phyloP scores from a whole-genome alignment of 139 green algal genomes.

The Pseudopediastrum boryanum region DNA sequence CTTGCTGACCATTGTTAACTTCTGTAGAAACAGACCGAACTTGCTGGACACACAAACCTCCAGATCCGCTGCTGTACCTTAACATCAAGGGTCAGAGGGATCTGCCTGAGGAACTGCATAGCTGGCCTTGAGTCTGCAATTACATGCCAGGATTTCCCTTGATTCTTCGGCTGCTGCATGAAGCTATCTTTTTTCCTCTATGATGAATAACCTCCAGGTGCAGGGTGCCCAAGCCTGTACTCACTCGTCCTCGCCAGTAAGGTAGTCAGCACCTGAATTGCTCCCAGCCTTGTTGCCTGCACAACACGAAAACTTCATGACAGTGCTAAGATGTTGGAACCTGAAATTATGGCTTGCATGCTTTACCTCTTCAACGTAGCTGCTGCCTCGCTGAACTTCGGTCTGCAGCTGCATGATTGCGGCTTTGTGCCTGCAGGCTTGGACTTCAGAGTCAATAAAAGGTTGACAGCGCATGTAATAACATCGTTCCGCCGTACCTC shows the following conservation, averaged over 20 bases:
- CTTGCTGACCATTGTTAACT: too few species aligned
- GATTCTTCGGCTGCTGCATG: too few species aligned
- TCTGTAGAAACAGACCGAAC: too few species aligned
- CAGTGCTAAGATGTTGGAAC: background rate
- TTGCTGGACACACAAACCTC: too few species aligned
- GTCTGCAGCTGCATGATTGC: slow-evolving; percentile 45
- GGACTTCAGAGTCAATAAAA: background rate
- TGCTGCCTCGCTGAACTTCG: slow-evolving; percentile 26
- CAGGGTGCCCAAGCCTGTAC: background rate
- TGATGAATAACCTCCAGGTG: background rate
- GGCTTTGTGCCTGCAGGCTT: slow-evolving; percentile 43
- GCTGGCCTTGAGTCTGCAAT: too few species aligned
- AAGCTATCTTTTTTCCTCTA: slow-evolving; percentile 1
- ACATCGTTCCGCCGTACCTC: slow-evolving; percentile 3
- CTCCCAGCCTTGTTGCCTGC: slow-evolving; percentile 2
- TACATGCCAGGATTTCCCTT: too few species aligned
- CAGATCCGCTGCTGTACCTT: too few species aligned
- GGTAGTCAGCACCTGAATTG: slow-evolving; percentile 6
- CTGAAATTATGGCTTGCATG: background rate
- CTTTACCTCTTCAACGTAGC: slow-evolving; percentile 46
- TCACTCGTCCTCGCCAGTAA: slow-evolving; percentile 29
- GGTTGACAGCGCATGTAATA: background rate
- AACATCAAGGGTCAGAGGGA: too few species aligned
- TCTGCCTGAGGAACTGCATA: too few species aligned
- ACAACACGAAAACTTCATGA: background rate